Evolutionary conservation across 257 asterid genomes (phyloP).

Genomic region (Capsicum chinense): DNA sequence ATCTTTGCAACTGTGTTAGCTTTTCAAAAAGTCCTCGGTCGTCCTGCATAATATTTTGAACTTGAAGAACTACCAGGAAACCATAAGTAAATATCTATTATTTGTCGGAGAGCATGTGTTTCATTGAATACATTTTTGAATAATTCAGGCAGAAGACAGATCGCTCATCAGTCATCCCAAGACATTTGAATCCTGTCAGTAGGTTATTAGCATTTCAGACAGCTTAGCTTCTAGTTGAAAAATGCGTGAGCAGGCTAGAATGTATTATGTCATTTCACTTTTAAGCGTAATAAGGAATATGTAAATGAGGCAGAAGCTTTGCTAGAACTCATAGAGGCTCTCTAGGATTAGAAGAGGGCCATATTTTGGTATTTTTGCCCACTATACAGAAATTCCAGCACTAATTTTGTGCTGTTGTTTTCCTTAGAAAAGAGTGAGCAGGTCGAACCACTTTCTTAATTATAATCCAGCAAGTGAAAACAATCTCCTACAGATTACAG

Average conservation of each 20-base stretch:
- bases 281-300: neutral
- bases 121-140: neutral
- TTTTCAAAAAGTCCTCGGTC: neutral
- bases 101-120: neutral
- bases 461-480: neutral
- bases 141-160: neutral
- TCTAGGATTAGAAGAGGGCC: slow-evolving; percentile 13
- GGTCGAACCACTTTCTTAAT: neutral
- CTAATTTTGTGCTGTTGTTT: neutral
- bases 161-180: neutral
- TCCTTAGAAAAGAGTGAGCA: neutral
- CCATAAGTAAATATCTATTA: neutral
- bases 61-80: slow-evolving; percentile 14
- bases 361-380: neutral
- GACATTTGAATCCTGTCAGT: slow-evolving; percentile 9
- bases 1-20: slow-evolving; percentile 4
- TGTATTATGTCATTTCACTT: slow-evolving; percentile 7
- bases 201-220: neutral
- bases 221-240: neutral
- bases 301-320: neutral
- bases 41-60: neutral
- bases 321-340: neutral
- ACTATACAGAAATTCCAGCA: neutral
- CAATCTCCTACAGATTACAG: neutral
- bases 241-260: neutral